These are phyloP conservation scores for Triangularia setosa DNA, from an alignment of 2,329 filamentous ascomycete species.

Conservation along the genomic window DNA sequence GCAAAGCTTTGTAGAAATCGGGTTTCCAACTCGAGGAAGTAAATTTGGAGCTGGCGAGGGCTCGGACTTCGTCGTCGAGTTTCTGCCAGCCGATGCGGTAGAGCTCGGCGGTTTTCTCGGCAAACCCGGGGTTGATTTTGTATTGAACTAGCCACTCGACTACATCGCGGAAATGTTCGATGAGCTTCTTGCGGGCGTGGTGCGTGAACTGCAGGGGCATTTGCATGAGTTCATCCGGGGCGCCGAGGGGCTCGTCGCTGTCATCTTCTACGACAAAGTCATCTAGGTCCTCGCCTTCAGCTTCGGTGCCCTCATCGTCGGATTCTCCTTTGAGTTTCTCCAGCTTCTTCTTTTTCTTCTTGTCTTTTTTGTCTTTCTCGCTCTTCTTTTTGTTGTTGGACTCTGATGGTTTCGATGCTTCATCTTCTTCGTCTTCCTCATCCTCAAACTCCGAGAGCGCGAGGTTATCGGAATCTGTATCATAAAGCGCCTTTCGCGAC, in stretches of 20 bases:
- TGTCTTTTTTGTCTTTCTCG: neutral
- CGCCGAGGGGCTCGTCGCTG: conserved; percentile 48
- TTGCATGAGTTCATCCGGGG: conserved; percentile 44
- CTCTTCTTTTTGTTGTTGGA: conserved; percentile 9
- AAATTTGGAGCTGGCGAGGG: conserved; percentile 66
- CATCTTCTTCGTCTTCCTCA: conserved; percentile 28
- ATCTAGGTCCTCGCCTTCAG: conserved; percentile 38
- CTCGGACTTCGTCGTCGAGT: conserved; percentile 66
- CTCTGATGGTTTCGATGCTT: conserved; percentile 4
- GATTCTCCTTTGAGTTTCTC: conserved; percentile 10
- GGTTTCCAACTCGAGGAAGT: conserved; percentile 66
- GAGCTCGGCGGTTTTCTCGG: conserved; percentile 54
- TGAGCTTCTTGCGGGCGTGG: conserved; percentile 62
- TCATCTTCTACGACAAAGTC: conserved; percentile 65
- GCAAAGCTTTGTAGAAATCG: conserved; percentile 62
- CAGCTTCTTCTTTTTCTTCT: conserved; percentile 8
- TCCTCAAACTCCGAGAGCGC: conserved; percentile 33
- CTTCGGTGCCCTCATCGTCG: conserved; percentile 7
- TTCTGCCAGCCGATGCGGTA: conserved; percentile 68
- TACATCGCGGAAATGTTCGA: conserved; percentile 68
- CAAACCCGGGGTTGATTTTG: conserved; percentile 69
- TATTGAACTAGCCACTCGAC: conserved; percentile 81
- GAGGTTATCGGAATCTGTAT: conserved; percentile 29
- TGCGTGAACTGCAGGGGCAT: conserved; percentile 68
- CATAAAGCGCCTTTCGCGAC: conserved; percentile 26